Base-by-base conservation (phyloP, 2,329 filamentous ascomycete genomes). In the Pseudogymnoascus sp. region DNA sequence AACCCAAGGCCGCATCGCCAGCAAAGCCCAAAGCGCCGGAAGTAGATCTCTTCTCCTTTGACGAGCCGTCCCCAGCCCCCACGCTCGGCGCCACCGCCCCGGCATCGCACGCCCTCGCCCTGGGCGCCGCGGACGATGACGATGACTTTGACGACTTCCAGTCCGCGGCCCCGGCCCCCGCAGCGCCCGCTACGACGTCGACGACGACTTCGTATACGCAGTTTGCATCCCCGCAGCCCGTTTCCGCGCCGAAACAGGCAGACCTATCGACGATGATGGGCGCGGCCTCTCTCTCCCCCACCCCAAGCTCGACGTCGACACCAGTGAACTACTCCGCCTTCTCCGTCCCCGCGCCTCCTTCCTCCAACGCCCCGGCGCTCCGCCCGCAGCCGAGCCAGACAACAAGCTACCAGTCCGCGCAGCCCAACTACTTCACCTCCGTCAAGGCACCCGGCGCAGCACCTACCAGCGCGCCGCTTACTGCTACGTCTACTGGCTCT, bases 141-240 rank as follows among this genome's bases (percentile, higher is more conserved):
- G 93, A 96, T 69, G 95, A 97, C 67, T 97, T 97, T 72, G 95
- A 97, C 73, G 95, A 99, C 73, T 97, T 97, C 81, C 70, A 73
- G 29, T 76, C 79, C 6, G 76, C 78, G 10, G 78, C 77, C 64
- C 77, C 77, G 3, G 68, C 74, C n/a, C 68, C 75, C 21, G 73
- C 66, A 67, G 78, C 67, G 68, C 78, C 72, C 70, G 76, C 78
- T 70, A 81, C 71, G 63, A 83, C 70, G 68, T 81, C 70, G 62
- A 81, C 81, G 14, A 78, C 80, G 5, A 83, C 81, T 8, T 79
- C 85, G 0, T 80, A 77, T 61, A 85, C 88, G 10, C 89, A 90
- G 66, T 92, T 92, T 70, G 90, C 89, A 11, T 84, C 90, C 29
- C 93, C 93, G 2, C 86, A 93, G 74, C 93, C 95, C 19, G 83